Evolutionary conservation across 2,329 filamentous ascomycete genomes (phyloP).

Genomic region (Anisogramma anomala): DNA sequence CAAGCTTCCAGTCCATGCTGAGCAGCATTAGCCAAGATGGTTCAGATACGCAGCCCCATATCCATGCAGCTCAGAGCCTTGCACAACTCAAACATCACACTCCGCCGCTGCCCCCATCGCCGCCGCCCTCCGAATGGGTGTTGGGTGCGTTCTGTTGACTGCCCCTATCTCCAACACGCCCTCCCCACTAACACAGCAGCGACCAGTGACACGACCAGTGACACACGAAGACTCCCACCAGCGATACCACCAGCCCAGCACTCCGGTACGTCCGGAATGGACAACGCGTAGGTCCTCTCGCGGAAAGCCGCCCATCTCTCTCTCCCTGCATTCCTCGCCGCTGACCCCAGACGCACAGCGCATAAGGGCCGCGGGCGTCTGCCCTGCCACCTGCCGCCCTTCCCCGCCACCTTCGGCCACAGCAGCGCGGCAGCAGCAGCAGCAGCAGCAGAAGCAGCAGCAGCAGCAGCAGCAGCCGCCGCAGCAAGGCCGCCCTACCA

Average conservation of each 20-base stretch:
- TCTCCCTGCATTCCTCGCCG: not conserved
- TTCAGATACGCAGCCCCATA: no score
- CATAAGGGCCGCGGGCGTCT: not conserved
- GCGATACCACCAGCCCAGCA: no score
- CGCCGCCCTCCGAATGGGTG: not conserved
- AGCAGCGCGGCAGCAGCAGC: not conserved
- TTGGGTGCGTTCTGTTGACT: not conserved
- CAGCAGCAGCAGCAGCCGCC: not conserved
- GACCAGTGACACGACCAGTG: no score
- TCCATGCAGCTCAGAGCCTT: constrained; percentile 4
- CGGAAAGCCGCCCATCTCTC: no score
- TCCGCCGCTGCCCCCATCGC: constrained; percentile 1
- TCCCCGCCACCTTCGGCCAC: constrained; percentile 1
- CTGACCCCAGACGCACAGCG: not conserved
- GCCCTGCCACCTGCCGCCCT: constrained; percentile 3
- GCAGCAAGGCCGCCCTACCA: no score
- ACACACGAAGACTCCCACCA: no score
- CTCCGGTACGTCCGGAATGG: no score
- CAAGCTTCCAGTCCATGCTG: no score
- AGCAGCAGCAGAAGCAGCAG: not conserved
- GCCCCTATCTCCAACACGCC: no score
- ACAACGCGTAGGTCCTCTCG: no score
- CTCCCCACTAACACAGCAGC: no score
- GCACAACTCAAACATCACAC: constrained; percentile 2
- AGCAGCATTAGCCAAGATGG: no score